Evolutionary conservation across 2,329 filamentous ascomycete species (phyloP), one percentile per base, ranked within the genome.

Genomic region (Aspergillus costaricaensis): DNA sequence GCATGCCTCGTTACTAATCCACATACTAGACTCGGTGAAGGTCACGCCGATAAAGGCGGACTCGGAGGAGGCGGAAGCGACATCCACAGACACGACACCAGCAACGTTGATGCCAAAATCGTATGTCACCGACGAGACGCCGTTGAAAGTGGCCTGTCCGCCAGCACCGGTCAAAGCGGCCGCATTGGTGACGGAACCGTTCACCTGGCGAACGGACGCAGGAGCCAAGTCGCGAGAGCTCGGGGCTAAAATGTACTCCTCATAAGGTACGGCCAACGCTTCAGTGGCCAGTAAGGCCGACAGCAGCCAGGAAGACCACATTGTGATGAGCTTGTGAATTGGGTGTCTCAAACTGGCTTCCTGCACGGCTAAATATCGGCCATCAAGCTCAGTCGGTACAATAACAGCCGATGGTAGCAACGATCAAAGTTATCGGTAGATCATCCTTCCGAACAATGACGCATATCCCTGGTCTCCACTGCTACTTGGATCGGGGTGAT

Each of bases 1-100:
- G 60, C 77, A 76, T 7, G 71, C 76, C 27, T 76, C 65, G 3
- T 74, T 76, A 39, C 77, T 82, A 49, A 85, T 80, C 81, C 81
- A 86, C 1, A 83, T 63, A 23, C 63, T 73, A 2, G 71, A 74
- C 59, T 80, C 77, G 0, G 73, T 74, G 58, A 77, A 80, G 3
- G 73, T 76, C 7, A 80, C 60, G 5, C 77, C 77, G 7, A 80
- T 65, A n/a, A 72, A 74, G 9, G 71, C 72, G 53, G 67, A 61
- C 0, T 64, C 25, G 2, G 71, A 67, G 1, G 67, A 68, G 1
- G 62, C 57, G 1, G 60, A 58, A 3, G 52, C 67, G 10, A 77
- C 68, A 5, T 68, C 70, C 9, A 79, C 66, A 2, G 72, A 72
- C 8, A 79, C 76, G 2, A 75, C 64, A 25, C 78, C 77, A 0